These are phyloP conservation scores for Fusarium tjaetaba DNA, from an alignment of 2,329 filamentous ascomycete species.

Conservation along the genomic window DNA sequence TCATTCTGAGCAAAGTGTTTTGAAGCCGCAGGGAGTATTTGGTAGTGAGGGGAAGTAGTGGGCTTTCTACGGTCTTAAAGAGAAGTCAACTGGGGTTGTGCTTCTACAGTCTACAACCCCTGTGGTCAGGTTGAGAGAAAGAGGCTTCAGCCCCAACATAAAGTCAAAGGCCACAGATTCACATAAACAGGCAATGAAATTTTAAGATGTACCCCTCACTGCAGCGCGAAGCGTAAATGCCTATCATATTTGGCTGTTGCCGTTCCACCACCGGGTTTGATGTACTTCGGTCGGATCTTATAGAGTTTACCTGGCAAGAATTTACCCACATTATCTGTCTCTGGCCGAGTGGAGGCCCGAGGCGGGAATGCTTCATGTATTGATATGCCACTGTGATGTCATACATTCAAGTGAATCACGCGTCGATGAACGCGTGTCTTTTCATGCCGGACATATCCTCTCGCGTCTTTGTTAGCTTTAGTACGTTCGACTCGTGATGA, in stretches of 20 bases:
- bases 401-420: too few species aligned
- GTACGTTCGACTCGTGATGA: fast-evolving
- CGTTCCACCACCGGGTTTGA: neutral
- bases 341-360: too few species aligned
- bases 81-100: neutral
- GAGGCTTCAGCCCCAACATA: neutral
- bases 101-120: neutral
- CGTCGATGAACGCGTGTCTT: too few species aligned
- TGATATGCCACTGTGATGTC: neutral
- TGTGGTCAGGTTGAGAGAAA: neutral
- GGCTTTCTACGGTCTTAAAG: neutral
- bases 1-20: neutral
- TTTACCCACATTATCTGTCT: neutral
- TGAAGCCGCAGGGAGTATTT: too few species aligned
- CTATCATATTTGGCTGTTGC: neutral
- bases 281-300: too few species aligned
- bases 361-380: too few species aligned
- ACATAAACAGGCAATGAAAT: too few species aligned
- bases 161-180: neutral
- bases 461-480: fast-evolving
- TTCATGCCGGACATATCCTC: too few species aligned
- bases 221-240: fast-evolving
- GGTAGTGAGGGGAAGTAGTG: neutral
- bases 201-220: neutral
- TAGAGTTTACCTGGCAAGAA: fast-evolving